Conservation (phyloP, 2,329 filamentous ascomycete genomes). For the Fusarium sp. region DNA sequence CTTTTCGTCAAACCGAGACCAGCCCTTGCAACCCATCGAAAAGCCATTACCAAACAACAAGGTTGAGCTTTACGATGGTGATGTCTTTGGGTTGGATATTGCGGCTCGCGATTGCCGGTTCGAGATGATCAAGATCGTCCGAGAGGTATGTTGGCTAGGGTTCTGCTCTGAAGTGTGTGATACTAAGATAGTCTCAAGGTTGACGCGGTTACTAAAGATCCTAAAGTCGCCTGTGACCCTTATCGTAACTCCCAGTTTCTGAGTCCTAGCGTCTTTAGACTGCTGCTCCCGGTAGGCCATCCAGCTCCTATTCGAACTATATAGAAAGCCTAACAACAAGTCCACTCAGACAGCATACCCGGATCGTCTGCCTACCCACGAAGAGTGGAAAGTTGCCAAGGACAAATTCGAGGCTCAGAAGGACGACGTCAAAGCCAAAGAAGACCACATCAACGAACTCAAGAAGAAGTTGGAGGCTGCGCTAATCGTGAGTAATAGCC, state of each 20-base stretch:
- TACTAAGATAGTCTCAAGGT: not conserved
- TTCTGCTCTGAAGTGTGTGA: not conserved
- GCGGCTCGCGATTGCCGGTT: not conserved
- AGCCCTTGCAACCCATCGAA: not conserved
- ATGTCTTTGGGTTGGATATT: not conserved
- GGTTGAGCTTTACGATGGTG: not conserved
- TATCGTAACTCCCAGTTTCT: not conserved
- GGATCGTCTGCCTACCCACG: not conserved
- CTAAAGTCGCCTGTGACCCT: not conserved
- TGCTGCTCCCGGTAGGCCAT: not conserved
- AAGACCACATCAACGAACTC: not conserved
- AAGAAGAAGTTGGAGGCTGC: not conserved
- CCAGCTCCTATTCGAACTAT: too few species aligned
- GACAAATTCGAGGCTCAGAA: not conserved
- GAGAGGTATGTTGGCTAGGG: not conserved
- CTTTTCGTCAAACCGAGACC: not conserved
- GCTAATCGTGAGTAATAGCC: not conserved
- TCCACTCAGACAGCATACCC: too few species aligned
- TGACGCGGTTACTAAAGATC: not conserved
- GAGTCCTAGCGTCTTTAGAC: not conserved
- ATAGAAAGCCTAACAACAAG: too few species aligned
- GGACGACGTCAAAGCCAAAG: not conserved
- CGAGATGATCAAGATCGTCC: slow-evolving; percentile 4
- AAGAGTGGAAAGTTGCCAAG: not conserved
- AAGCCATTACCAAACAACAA: not conserved